phyloP scores from a whole-genome alignment of 192 early-diverging fungal species.

The Phlyctochytrium planicorne region DNA sequence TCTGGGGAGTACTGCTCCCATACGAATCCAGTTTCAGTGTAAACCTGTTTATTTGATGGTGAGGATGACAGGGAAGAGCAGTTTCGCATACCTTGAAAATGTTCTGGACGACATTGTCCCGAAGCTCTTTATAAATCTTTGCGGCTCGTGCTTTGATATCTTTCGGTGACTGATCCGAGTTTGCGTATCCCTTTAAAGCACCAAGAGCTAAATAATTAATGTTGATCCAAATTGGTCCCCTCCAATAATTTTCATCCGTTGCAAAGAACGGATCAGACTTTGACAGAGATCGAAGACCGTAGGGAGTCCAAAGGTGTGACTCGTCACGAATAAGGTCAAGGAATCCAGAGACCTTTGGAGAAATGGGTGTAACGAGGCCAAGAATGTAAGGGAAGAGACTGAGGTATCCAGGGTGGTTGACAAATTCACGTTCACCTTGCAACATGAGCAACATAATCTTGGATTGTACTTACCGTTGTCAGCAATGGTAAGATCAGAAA shows the following conservation, averaged over 20 bases:
- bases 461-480: neutral
- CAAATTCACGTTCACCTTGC: neutral
- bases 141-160: constrained; percentile 48
- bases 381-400: constrained; percentile 82
- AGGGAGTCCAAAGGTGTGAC: constrained; percentile 80
- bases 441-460: neutral
- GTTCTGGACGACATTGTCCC: constrained; percentile 74
- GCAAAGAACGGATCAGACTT: constrained; percentile 57
- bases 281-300: constrained; percentile 38
- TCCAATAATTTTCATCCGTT: constrained; percentile 92
- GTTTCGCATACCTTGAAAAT: constrained; percentile 57
- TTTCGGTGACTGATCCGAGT: constrained; percentile 60
- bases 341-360: constrained; percentile 33
- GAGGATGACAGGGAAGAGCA: neutral
- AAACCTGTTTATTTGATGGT: constrained; percentile 50
- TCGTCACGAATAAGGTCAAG: constrained; percentile 73
- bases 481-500: constrained; percentile 18
- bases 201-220: constrained; percentile 81
- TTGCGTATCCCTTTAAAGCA: constrained; percentile 45
- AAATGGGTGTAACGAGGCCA: constrained; percentile 67
- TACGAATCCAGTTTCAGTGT: constrained; percentile 73
- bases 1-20: constrained; percentile 90
- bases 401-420: constrained; percentile 73
- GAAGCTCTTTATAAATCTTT: constrained; percentile 70
- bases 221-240: constrained; percentile 92